phyloP scores from a whole-genome alignment of 768 basidiomycete species.

The Chiua virens region DNA sequence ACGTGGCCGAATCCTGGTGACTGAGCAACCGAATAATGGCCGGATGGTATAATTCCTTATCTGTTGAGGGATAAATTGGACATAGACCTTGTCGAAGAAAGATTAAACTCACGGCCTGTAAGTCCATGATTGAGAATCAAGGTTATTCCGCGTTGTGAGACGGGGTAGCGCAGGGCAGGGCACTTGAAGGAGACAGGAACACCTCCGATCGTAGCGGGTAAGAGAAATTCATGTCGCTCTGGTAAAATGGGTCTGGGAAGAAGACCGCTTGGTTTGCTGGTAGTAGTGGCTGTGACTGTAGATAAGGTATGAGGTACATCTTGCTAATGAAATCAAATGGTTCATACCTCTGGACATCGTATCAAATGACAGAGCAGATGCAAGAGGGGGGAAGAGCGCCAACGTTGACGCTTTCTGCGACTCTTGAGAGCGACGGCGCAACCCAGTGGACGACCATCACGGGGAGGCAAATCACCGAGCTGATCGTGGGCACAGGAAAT shows the following conservation, averaged over 20 bases:
- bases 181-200: constrained; percentile 16
- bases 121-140: constrained; percentile 29
- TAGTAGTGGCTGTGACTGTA: not conserved
- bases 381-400: too few species aligned
- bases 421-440: too few species aligned
- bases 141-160: constrained; percentile 25
- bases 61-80: constrained; percentile 3
- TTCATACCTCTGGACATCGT: too few species aligned
- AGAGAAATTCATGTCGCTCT: constrained; percentile 19
- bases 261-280: not conserved
- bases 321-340: too few species aligned
- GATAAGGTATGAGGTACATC: not conserved
- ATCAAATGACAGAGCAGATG: too few species aligned
- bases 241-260: constrained; percentile 1
- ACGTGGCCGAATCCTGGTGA: constrained; percentile 8
- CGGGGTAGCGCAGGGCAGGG: constrained; percentile 25
- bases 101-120: constrained; percentile 22
- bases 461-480: too few species aligned
- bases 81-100: not conserved
- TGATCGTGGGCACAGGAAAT: too few species aligned
- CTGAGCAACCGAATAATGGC: constrained; percentile 18
- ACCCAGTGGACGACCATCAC: too few species aligned
- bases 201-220: constrained; percentile 18
- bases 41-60: constrained; percentile 31
- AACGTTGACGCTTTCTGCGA: too few species aligned